Evolutionary conservation across 192 early-diverging fungal genomes (phyloP), one percentile per base, ranked within the genome.

Genomic region (Chytriomyces sp.): DNA sequence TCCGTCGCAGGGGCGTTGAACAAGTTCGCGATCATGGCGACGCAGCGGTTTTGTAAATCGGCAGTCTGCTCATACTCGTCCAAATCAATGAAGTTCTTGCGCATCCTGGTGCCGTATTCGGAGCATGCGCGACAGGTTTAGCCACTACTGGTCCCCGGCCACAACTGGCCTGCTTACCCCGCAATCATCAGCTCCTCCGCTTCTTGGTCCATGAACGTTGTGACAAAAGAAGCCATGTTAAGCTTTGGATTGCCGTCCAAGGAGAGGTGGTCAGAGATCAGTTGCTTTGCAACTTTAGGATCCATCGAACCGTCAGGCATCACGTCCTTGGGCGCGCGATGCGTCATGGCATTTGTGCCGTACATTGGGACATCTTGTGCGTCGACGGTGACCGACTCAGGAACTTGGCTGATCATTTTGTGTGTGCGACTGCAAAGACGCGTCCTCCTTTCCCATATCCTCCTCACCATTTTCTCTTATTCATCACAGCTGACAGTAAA

Each of bases 131-230:
- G 12, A n/a, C 10, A 49, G 41, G n/a, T 10, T 10, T 49, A 31
- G 10, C 10, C 26, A 58, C n/a, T n/a, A 31, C 17, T 8, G 12
- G 56, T 12, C 26, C 22, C 10, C 12, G 26, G 10, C 10, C 26
- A 58, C 12, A 12, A 10, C 12, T 26, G 56, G 22, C 12, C 12
- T 26, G 26, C 56, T 12, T 31, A 58, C 56, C 56, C 56, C 65
- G 93, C 91, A 7, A 82, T 70, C 56, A 93, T 93, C 59, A 94
- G 83, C 70, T 89, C 86, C 25, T 93, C 86, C 8, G 91, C 92
- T 76, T 93, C 90, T 0, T 85, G 86, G 70, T 94, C 92, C 91
- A 92, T 93, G 80, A 85, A 90, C 17, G 89, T 90, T 7, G 91
- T 91, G 30, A 94, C 91, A 77, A 90, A 93, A 34, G 87, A 86